phyloP scores from a whole-genome alignment of 495 filamentous ascomycete genomes.

The Penicillium mononematosum region DNA sequence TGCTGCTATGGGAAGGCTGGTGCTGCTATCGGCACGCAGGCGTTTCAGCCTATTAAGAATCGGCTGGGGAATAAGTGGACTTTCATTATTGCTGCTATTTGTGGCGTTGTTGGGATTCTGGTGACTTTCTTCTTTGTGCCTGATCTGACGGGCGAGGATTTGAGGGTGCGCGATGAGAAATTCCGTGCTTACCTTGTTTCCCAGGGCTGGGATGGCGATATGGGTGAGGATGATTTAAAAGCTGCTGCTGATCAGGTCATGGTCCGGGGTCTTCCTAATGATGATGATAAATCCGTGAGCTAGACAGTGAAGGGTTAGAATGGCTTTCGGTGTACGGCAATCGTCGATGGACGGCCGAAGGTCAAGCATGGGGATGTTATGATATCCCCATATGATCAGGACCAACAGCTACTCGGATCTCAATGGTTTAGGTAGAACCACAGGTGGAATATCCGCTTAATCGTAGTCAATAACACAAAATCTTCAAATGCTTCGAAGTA shows the following conservation, averaged over 20 bases:
- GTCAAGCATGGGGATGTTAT: not conserved
- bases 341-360: not conserved
- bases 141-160: slow-evolving; percentile 46
- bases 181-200: slow-evolving; percentile 48
- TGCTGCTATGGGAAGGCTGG: slow-evolving; percentile 55
- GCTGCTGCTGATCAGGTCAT: slow-evolving; percentile 32
- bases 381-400: not conserved
- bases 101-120: slow-evolving; percentile 49
- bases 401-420: not conserved
- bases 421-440: not conserved
- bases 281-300: not conserved
- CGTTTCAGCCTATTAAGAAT: slow-evolving; percentile 46
- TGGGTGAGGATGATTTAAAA: slow-evolving; percentile 44
- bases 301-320: not conserved
- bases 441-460: not conserved
- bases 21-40: slow-evolving; percentile 53
- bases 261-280: slow-evolving; percentile 4
- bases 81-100: slow-evolving; percentile 54
- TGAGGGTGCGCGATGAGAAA: slow-evolving; percentile 40
- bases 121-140: slow-evolving; percentile 54
- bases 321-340: not conserved
- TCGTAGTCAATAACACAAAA: not conserved
- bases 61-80: slow-evolving; percentile 50
- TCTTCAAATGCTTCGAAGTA: not conserved
- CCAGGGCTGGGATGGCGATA: slow-evolving; percentile 48